Base-by-base conservation (phyloP, 2,329 filamentous ascomycete species). In the Bipolaris cookei region DNA sequence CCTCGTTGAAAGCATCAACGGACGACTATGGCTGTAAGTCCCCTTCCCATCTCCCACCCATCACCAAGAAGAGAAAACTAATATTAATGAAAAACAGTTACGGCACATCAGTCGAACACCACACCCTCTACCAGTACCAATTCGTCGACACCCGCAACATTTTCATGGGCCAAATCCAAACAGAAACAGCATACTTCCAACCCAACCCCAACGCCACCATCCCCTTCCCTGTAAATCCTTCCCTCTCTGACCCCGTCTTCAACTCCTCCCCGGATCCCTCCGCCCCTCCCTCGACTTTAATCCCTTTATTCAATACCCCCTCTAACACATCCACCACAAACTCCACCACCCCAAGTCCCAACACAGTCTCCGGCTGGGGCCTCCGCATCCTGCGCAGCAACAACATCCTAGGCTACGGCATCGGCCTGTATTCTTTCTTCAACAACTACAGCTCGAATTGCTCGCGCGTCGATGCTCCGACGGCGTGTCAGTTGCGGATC, bases 101-200 rank as follows among this genome's bases (percentile, higher is more conserved):
- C 78, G 92, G 86, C 14, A 95, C 91, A 0, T 78, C 82, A 0
- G 83, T 84, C 4, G 86, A 88, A 72, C 86, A 88, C 71, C 81
- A 80, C 68, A 79, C 81, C 61, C 76, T 86, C 8, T 88, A 88
- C 78, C 94, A 97, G 81, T 97, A 96, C 81, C 90, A 96, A 77
- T 80, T 97, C 69, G 80, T 84, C 71, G 88, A 88, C 61, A 91
- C 92, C 1, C 83, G 86, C 70, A 89, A 93, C 71, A 83, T 96
- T 61, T 96, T 90, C 80, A 88, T 96, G 84, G 88, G 86, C 10
- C 80, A 91, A 48, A 91, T 96, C 68, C 93, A 97, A 79, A 91
- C 90, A 3, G 94, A 97, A 79, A 97, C 92, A 4, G 90, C 92
- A 14, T 86, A 87, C 81, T 92, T 89, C 83, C 91, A 96, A 79